A percentile compares a stretch with the other conserved stretches of the same genome.
Evolutionary conservation across 83 land plant genomes (phyloP).

Genomic region (Thuja plicata): DNA sequence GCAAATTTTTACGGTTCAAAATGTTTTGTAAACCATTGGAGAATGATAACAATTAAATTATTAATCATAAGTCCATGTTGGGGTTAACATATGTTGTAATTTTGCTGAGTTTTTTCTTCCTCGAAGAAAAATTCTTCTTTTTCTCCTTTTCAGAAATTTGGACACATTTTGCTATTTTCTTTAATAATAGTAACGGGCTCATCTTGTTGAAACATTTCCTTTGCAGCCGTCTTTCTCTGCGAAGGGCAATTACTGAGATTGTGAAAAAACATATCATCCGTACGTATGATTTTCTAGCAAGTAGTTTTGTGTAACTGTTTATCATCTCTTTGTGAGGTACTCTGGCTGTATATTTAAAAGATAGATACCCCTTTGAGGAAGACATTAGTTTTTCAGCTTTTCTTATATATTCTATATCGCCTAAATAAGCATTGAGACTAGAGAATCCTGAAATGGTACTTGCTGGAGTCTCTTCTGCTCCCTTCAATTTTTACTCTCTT

Average conservation of each 20-base stretch:
- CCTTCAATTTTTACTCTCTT: neutral
- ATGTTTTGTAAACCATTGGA: no score
- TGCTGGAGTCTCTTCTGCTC: neutral
- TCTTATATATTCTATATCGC: neutral
- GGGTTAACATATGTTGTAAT: no score
- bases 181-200: neutral
- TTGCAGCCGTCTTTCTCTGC: neutral
- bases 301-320: neutral
- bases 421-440: neutral
- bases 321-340: neutral
- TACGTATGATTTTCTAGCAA: neutral
- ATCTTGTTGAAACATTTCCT: neutral
- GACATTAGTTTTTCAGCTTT: neutral
- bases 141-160: no score
- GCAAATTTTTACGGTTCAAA: no score
- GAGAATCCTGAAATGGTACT: neutral
- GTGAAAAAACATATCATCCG: neutral
- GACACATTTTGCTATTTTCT: neutral
- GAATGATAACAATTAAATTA: no score
- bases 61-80: no score
- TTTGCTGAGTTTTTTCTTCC: no score
- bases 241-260: neutral
- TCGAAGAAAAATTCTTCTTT: no score
- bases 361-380: neutral
- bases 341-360: neutral